These are phyloP conservation scores for Aureoboletus auriporus DNA, from an alignment of 768 basidiomycete genomes.

Conservation along the genomic window DNA sequence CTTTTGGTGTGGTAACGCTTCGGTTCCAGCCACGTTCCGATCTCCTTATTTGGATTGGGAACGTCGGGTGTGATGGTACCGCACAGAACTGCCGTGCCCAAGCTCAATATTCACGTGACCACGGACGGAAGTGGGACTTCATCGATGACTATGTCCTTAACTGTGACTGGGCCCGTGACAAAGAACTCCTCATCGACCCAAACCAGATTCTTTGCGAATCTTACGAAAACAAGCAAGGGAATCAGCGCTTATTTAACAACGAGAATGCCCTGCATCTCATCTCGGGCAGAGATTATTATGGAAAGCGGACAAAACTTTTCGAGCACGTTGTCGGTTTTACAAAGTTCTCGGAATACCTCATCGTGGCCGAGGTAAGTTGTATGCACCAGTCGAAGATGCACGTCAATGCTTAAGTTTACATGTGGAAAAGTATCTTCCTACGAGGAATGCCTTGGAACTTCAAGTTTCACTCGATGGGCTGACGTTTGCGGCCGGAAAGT, in stretches of 20 bases:
- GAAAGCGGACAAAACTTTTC: conserved; percentile 71
- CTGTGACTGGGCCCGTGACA: conserved; percentile 90
- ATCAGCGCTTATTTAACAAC: conserved; percentile 54
- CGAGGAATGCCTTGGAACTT: conserved; percentile 63
- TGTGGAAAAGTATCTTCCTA: conserved; percentile 43
- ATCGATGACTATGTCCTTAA: conserved; percentile 87
- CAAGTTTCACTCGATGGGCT: conserved; percentile 92
- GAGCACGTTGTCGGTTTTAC: conserved; percentile 90
- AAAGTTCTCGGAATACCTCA: conserved; percentile 93
- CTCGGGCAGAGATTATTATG: conserved; percentile 70
- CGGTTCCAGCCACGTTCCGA: conserved; percentile 89
- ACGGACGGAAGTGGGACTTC: conserved; percentile 72
- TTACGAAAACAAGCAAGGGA: conserved; percentile 76
- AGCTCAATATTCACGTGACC: conserved; percentile 69
- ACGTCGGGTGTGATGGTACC: conserved; percentile 54
- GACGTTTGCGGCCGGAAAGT: conserved; percentile 79
- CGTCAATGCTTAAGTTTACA: conserved; percentile 19
- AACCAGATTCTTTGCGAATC: conserved; percentile 92
- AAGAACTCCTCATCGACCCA: conserved; percentile 72
- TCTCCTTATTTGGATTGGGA: conserved; percentile 86
- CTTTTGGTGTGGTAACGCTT: conserved; percentile 69
- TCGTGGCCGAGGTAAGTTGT: conserved; percentile 82
- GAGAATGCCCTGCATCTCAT: conserved; percentile 75
- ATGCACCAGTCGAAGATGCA: not conserved
- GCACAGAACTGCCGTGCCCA: conserved; percentile 63